Base-by-base conservation (phyloP, 805 yeast genomes). In the Soucietia sequanensis region DNA sequence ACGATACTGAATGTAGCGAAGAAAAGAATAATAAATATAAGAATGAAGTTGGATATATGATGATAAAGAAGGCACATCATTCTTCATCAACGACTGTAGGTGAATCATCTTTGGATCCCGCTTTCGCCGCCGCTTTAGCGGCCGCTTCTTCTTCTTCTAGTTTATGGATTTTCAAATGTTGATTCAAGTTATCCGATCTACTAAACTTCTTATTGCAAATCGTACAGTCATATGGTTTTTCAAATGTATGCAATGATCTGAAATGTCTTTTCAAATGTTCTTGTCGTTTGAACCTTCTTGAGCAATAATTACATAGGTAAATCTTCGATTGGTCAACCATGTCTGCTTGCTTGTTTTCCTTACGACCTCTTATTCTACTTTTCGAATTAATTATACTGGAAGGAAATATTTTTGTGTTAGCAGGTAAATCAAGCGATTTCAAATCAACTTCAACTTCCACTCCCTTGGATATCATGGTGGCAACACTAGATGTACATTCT, bases 221-320 rank as follows among this genome's bases (percentile, higher is more conserved):
- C 7, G 65, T 62, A 55, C 88, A 81, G 38, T 70, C 75, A 55
- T 70, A 81, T 0, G 88, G 91, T 55, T 81, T 83, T 37, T 80
- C 87, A 36, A 80, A 71, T 22, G 84, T 81, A 50, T 84, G 93
- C 40, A 84, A 65, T 13, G 87, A 78, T 38, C 90, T 64, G 52
- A 80, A 76, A 49, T 84, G 93, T 40, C 93, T 70, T 53, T 81
- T 81, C 46, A 84, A 60, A 56, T 84, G 93, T 50, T 84, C 93
- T 54, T 82, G 87, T 46, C 93, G 70, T 52, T 81, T 78, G 60
- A 84, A 84, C 24, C 74, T 52, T 45, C 90, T 70, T 31, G 74
- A 68, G 54, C 91, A 83, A 48, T 69, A 73, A 21, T 74, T 75
- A 54, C 90, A 83, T 20, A 75, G 74, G 51, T 72, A 82, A 27